Conservation (phyloP, 352 stramenopile species). For the Phytophthora pluvialis region DNA sequence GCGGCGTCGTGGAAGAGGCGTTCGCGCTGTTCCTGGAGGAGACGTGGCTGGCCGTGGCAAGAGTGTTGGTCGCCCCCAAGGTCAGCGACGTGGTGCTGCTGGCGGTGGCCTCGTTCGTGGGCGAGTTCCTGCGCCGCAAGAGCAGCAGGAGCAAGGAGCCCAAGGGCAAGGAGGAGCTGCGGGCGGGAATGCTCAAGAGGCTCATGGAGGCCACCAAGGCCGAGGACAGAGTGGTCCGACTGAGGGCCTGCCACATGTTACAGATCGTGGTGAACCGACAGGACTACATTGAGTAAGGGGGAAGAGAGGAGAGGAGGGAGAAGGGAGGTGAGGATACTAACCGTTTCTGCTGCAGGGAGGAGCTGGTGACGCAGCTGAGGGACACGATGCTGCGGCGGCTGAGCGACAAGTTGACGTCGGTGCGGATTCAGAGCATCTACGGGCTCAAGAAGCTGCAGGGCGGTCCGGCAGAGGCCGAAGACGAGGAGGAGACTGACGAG, state of each 20-base stretch:
- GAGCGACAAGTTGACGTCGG: constrained; percentile 64
- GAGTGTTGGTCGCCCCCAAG: constrained; percentile 57
- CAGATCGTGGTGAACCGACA: constrained; percentile 64
- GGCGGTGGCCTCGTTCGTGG: constrained; percentile 61
- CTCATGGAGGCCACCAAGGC: constrained; percentile 61
- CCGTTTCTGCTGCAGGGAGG: constrained; percentile 34
- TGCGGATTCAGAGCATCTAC: constrained; percentile 69
- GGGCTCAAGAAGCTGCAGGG: constrained; percentile 69
- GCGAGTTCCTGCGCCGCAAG: constrained; percentile 46
- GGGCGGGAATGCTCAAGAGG: constrained; percentile 50
- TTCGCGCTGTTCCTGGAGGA: constrained; percentile 72
- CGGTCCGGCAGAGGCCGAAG: constrained; percentile 34
- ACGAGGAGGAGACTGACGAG: neutral
- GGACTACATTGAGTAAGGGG: constrained; percentile 56
- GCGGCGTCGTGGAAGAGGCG: constrained; percentile 53
- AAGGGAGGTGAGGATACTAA: neutral
- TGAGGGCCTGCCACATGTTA: constrained; percentile 68
- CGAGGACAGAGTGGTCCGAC: constrained; percentile 62
- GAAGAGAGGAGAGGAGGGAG: neutral
- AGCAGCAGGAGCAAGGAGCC: constrained; percentile 34
- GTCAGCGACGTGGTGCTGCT: constrained; percentile 49
- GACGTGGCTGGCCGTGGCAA: constrained; percentile 57
- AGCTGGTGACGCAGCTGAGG: constrained; percentile 43
- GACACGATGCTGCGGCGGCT: constrained; percentile 55
- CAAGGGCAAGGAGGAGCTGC: constrained; percentile 47